Evolutionary conservation across 2,329 filamentous ascomycete species (phyloP).

Genomic region (Cercospora zeae-maydis): DNA sequence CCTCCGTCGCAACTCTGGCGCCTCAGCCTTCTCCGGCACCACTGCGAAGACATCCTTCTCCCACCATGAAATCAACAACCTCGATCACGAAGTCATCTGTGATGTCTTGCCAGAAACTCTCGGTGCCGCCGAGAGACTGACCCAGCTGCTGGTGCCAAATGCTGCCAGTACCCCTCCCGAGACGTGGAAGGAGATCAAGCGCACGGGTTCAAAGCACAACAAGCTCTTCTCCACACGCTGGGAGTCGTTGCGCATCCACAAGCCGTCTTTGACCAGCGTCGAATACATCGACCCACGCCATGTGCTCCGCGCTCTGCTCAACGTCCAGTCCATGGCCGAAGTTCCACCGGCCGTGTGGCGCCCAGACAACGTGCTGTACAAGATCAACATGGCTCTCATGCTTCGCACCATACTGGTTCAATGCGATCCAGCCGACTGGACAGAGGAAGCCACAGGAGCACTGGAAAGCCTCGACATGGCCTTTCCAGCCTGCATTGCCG

Average conservation of each 20-base stretch:
- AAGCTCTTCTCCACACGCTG: slow-evolving; percentile 40
- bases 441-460: slow-evolving; percentile 30
- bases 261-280: slow-evolving; percentile 39
- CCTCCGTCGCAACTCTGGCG: slow-evolving; percentile 16
- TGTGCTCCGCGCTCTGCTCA: slow-evolving; percentile 41
- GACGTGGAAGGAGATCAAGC: slow-evolving; percentile 33
- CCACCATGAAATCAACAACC: slow-evolving; percentile 41
- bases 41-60: slow-evolving; percentile 48
- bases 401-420: slow-evolving; percentile 38
- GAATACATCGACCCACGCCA: slow-evolving; percentile 42
- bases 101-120: slow-evolving; percentile 41
- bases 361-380: slow-evolving; percentile 43
- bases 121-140: slow-evolving; percentile 29
- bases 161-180: slow-evolving; percentile 26
- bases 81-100: slow-evolving; percentile 43
- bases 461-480: slow-evolving; percentile 26
- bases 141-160: slow-evolving; percentile 29
- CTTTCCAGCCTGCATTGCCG: slow-evolving; percentile 28
- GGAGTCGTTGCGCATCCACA: slow-evolving; percentile 35
- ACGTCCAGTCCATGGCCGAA: slow-evolving; percentile 27
- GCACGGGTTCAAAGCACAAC: slow-evolving; percentile 39
- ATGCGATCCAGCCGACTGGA: slow-evolving; percentile 29
- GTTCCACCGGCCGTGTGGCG: slow-evolving; percentile 34
- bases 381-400: slow-evolving; percentile 45
- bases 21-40: slow-evolving; percentile 46